Evolutionary conservation across 495 filamentous ascomycete genomes (phyloP), one percentile per base, ranked within the genome.

Genomic region (Tricharina praecox): DNA sequence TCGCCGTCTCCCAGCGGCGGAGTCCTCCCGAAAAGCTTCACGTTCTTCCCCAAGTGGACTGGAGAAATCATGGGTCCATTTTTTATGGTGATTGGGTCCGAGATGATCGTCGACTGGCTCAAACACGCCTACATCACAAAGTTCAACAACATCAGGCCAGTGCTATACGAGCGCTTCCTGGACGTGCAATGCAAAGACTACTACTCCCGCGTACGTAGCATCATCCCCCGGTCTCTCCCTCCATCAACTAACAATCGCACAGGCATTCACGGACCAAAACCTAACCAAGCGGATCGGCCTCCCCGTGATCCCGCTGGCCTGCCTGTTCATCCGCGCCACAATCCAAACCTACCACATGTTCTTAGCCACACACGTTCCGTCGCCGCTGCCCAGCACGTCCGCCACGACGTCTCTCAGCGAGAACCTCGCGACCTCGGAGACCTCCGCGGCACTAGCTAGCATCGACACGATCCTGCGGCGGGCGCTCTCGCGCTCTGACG

Each of bases 261-360:
- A 81, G 77, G 90, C 92, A 8, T 96, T 95, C 59, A 77, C 78
- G 0, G 82, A 93, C 36, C 88, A 84, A 45, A 85, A 82, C 48
- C 69, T 99, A 1, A 93, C 84, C 7, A 81, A 85, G 42, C 79
- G 90, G 15, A 71, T 99, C 11, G 90, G 90, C 21, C 73, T 99
- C 1, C 90, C 90, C 0, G 79, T 99, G 23, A 77, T 99, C 42
- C 90, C 90, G 0, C 68, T 99, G 13, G 82, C 85, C 4, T 93
- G 85, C 55, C 81, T 99, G 44, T 96, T 96, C 66, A 87, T 99
- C 61, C 79, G 90, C 23, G 82, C 92, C 28, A 84, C 82, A 2
- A 72, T 96, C 16, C 90, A 99, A 62, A 95, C 87, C 9, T 99
- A 99, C 64, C 82, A 95, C 64, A 95, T 95, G 87, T 93, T 96